phyloP scores from a whole-genome alignment of 768 basidiomycete species.

The Pisolithus marmoratus region DNA sequence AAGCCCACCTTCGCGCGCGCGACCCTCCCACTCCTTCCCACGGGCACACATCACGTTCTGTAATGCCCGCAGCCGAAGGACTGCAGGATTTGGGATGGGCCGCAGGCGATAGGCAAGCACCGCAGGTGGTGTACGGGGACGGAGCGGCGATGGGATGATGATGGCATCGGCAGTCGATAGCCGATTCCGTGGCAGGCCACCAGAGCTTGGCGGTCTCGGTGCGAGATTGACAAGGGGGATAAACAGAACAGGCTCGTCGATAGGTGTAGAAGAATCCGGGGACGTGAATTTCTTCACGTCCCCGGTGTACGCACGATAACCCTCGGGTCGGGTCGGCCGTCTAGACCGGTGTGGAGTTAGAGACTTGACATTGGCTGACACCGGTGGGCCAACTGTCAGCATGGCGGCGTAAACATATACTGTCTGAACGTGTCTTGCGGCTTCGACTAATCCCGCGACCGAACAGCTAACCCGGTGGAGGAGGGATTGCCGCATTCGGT shows the following conservation, averaged over 20 bases:
- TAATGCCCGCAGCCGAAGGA: slow-evolving; percentile 55
- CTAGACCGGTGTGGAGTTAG: slow-evolving; percentile 10
- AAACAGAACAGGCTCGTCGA: slow-evolving; percentile 30
- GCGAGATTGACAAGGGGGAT: slow-evolving; percentile 35
- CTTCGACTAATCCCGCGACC: slow-evolving; percentile 39
- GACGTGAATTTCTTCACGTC: slow-evolving; percentile 42
- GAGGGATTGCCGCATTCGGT: slow-evolving; percentile 8
- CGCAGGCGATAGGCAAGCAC: slow-evolving; percentile 43
- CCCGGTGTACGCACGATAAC: slow-evolving; percentile 37
- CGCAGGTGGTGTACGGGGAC: slow-evolving; percentile 30
- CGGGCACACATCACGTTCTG: slow-evolving; percentile 46
- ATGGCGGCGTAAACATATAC: slow-evolving; percentile 52
- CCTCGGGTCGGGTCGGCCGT: slow-evolving; percentile 25
- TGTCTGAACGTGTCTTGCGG: slow-evolving; percentile 52
- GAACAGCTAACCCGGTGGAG: slow-evolving; percentile 31
- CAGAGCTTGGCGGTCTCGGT: slow-evolving; percentile 24
- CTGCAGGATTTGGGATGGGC: slow-evolving; percentile 54
- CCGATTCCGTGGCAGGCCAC: slow-evolving; percentile 16
- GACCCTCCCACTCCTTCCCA: slow-evolving; percentile 44
- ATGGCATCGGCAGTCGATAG: slow-evolving; percentile 33
- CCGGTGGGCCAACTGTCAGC: slow-evolving; percentile 36
- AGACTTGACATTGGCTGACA: slow-evolving; percentile 10
- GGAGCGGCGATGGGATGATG: slow-evolving; percentile 38
- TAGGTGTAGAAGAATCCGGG: slow-evolving; percentile 7
- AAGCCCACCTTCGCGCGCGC: slow-evolving; percentile 42